phyloP scores from a whole-genome alignment of 2,329 filamentous ascomycete genomes.

The Penicillium olsonii region DNA sequence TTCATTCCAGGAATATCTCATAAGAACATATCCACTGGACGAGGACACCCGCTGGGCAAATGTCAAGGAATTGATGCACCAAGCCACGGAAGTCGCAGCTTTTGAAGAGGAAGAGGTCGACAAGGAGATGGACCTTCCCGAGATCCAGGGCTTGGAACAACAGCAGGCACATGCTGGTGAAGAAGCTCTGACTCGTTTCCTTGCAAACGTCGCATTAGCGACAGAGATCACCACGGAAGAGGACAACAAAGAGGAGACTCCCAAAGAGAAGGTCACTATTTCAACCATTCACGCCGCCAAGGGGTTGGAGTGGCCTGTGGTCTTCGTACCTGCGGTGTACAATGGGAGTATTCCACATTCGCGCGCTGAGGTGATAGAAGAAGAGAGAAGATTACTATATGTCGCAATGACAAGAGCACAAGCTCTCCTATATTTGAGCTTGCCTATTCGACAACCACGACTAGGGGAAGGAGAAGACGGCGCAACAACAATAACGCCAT shows the following conservation, averaged over 20 bases:
- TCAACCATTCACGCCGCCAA: conserved; percentile 97
- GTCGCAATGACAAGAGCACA: conserved; percentile 97
- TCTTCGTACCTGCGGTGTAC: conserved; percentile 89
- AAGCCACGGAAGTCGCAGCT: conserved; percentile 70
- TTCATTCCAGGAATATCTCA: conserved; percentile 72
- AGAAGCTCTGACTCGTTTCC: conserved; percentile 73
- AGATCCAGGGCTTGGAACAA: conserved; percentile 72
- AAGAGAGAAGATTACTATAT: conserved; percentile 86
- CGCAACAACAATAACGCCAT: conserved; percentile 69
- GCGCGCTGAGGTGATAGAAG: conserved; percentile 78
- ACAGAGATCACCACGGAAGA: conserved; percentile 62
- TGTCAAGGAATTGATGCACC: conserved; percentile 79
- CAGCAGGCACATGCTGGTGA: conserved; percentile 50
- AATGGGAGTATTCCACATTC: conserved; percentile 89
- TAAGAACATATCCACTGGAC: conserved; percentile 70
- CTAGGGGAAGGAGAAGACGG: conserved; percentile 50
- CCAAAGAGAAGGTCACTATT: conserved; percentile 70
- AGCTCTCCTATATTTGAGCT: conserved; percentile 81
- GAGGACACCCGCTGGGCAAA: conserved; percentile 82
- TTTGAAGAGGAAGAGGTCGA: conserved; percentile 57
- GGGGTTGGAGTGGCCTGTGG: conserved; percentile 92
- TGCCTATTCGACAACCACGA: conserved; percentile 67
- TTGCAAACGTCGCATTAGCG: conserved; percentile 88
- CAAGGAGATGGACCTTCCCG: conserved; percentile 57
- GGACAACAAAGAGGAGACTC: conserved; percentile 58